Percentiles rank a stretch among this genome's conserved stretches.
Evolutionary conservation across 2,329 filamentous ascomycete genomes (phyloP).

Genomic region (Amauroascus niger): DNA sequence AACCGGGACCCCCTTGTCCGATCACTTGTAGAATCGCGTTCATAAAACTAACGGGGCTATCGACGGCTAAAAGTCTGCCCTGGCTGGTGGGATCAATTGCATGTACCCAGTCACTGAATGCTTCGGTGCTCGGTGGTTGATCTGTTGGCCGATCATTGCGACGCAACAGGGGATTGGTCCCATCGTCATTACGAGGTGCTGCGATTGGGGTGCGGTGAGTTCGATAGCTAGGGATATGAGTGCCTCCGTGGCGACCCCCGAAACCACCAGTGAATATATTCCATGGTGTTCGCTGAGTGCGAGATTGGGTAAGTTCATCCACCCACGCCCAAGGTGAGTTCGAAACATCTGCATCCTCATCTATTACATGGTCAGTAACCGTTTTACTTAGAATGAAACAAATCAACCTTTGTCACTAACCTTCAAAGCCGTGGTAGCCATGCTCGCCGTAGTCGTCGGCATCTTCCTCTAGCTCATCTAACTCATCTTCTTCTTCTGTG

Average conservation of each 20-base stretch:
- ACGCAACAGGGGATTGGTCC: slow-evolving; percentile 75
- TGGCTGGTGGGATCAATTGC: slow-evolving; percentile 41
- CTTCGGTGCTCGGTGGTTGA: slow-evolving; percentile 30
- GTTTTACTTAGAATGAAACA: slow-evolving; percentile 18
- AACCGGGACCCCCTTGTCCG: slow-evolving; percentile 35
- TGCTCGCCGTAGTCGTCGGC: slow-evolving; percentile 39
- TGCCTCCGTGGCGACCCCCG: slow-evolving; percentile 38
- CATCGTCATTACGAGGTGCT: slow-evolving; percentile 60
- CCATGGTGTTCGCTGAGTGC: slow-evolving; percentile 53
- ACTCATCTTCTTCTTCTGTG: slow-evolving; percentile 50
- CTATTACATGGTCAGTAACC: slow-evolving; percentile 20
- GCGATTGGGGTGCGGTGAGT: slow-evolving; percentile 38
- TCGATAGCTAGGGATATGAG: slow-evolving; percentile 36
- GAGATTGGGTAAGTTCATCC: slow-evolving; percentile 39
- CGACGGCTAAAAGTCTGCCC: slow-evolving; percentile 38
- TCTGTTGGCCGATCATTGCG: slow-evolving; percentile 40
- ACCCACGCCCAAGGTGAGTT: slow-evolving; percentile 48
- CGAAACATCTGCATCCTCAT: slow-evolving; percentile 28
- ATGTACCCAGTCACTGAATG: slow-evolving; percentile 45
- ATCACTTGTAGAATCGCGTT: slow-evolving; percentile 50
- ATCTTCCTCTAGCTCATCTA: slow-evolving; percentile 28
- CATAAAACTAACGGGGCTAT: slow-evolving; percentile 47
- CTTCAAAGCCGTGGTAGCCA: slow-evolving; percentile 33
- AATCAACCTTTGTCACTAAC: slow-evolving; percentile 19
- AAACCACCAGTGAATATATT: slow-evolving; percentile 52